Percentiles rank a stretch among this genome's conserved stretches.
These are phyloP conservation scores for Talaromyces sp. DNA, from an alignment of 2,329 filamentous ascomycete genomes.

Conservation along the genomic window DNA sequence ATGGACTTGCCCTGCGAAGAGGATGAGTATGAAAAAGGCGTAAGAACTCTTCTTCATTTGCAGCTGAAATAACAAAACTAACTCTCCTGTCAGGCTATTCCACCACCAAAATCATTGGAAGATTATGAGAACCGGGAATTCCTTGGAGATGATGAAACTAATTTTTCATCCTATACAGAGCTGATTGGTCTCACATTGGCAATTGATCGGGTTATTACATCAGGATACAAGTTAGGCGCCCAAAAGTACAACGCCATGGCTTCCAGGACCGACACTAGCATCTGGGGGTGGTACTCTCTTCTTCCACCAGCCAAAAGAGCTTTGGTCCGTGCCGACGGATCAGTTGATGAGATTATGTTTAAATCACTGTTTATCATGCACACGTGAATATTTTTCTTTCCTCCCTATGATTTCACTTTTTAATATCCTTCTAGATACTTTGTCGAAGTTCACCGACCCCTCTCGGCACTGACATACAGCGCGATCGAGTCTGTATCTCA, in stretches of 20 bases:
- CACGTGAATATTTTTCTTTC: not conserved
- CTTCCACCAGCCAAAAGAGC: not conserved
- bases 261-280: not conserved
- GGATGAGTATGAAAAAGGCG: conserved; percentile 16
- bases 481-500: not conserved
- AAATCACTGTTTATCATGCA: not conserved
- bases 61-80: too few species aligned
- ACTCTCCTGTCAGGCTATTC: too few species aligned
- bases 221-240: not conserved
- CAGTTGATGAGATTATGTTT: not conserved
- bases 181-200: too few species aligned
- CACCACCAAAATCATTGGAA: too few species aligned
- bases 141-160: too few species aligned
- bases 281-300: not conserved
- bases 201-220: not conserved
- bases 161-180: too few species aligned
- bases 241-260: not conserved
- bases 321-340: not conserved
- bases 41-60: too few species aligned
- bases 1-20: conserved; percentile 77
- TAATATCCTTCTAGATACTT: not conserved
- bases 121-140: too few species aligned
- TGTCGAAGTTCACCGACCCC: not conserved
- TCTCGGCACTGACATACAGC: not conserved
- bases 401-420: not conserved